A percentile compares a stretch with the other conserved stretches of the same genome.
Conservation (phyloP, 306 rosid genomes). For the Dicorynia guianensis region DNA sequence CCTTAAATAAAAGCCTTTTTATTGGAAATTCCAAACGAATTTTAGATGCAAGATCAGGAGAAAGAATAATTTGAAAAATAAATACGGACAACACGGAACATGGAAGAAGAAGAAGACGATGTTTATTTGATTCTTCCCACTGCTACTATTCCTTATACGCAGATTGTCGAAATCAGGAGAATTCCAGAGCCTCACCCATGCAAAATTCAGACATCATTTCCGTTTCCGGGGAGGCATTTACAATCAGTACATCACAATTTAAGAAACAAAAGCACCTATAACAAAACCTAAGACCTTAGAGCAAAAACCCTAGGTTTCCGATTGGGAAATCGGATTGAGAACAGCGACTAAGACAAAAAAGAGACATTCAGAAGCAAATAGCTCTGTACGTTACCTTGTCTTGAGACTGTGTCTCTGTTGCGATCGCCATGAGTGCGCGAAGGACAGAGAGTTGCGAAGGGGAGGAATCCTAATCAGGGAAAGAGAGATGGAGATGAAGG, state of each 20-base stretch:
- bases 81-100: not conserved
- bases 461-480: not conserved
- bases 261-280: not conserved
- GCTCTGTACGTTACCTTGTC: constrained; percentile 55
- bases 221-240: not conserved
- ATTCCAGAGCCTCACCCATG: constrained; percentile 1
- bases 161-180: constrained; percentile 13
- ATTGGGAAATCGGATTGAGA: constrained; percentile 2
- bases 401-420: constrained; percentile 68
- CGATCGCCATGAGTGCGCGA: constrained; percentile 68
- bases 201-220: not conserved
- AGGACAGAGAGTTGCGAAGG: not conserved
- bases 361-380: not conserved
- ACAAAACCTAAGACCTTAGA: not conserved
- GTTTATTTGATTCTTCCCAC: not conserved
- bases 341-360: not conserved
- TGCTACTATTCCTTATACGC: not conserved
- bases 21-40: constrained; percentile 17
- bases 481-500: constrained; percentile 36
- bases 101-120: not conserved
- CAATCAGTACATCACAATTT: not conserved
- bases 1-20: not conserved
- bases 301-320: constrained; percentile 47
- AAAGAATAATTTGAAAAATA: not conserved
- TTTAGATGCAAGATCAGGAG: not conserved